These are phyloP conservation scores for Gillenia trifoliata DNA, from an alignment of 306 rosid species.

Conservation along the genomic window DNA sequence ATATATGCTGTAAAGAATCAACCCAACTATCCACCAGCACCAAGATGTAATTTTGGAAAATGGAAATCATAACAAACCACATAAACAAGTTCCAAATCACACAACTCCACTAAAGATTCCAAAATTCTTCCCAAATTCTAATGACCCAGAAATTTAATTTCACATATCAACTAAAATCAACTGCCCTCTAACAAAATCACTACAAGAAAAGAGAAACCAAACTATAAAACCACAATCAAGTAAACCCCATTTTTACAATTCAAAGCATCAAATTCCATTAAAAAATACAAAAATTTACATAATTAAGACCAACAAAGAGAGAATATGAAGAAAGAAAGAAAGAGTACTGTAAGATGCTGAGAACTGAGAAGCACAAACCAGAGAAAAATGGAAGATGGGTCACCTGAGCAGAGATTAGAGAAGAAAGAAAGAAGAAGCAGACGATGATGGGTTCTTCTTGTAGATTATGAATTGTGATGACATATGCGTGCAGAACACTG, in stretches of 20 bases:
- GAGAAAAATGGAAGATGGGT: slow-evolving; percentile 8
- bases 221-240: neutral
- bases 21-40: neutral
- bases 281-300: neutral
- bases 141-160: slow-evolving; percentile 7
- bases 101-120: neutral
- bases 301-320: neutral
- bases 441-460: neutral
- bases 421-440: slow-evolving; percentile 9
- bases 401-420: neutral
- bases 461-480: neutral
- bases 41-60: neutral
- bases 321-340: neutral
- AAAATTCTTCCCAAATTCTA: neutral
- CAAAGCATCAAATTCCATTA: neutral
- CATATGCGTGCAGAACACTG: neutral
- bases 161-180: slow-evolving; percentile 9
- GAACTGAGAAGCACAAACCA: slow-evolving; percentile 29
- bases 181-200: neutral
- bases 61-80: neutral
- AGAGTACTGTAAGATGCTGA: neutral
- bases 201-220: neutral
- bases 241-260: neutral
- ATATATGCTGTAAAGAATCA: neutral
- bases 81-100: neutral